Evolutionary conservation across 2,329 filamentous ascomycete species (phyloP).

Genomic region (Alternaria brassicae): DNA sequence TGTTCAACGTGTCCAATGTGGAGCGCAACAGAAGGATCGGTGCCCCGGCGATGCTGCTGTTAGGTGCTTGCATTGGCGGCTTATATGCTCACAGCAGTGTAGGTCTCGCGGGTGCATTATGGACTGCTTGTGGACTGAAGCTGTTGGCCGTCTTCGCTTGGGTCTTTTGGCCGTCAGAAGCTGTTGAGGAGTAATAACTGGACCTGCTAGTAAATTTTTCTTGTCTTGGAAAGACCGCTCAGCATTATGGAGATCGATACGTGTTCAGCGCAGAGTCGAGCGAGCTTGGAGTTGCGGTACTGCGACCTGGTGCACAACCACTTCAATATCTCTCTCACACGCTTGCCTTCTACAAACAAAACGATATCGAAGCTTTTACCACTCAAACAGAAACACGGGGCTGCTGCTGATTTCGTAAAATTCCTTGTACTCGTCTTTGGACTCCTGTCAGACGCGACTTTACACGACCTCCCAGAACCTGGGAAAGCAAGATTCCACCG

Average conservation of each 20-base stretch:
- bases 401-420: too few relatives aligned
- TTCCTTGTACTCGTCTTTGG: too few relatives aligned
- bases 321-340: neutral
- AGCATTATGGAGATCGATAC: neutral
- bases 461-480: too few relatives aligned
- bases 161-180: slow-evolving; percentile 52
- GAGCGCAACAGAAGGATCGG: slow-evolving; percentile 62
- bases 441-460: too few relatives aligned
- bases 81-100: slow-evolving; percentile 60
- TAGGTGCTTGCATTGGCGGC: slow-evolving; percentile 63
- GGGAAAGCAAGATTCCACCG: neutral
- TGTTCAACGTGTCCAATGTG: slow-evolving; percentile 57
- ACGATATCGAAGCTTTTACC: neutral
- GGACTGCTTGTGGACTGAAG: slow-evolving; percentile 56
- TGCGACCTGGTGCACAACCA: neutral
- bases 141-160: slow-evolving; percentile 49
- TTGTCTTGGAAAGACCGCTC: neutral
- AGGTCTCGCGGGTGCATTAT: slow-evolving; percentile 61
- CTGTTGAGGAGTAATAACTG: neutral
- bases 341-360: neutral
- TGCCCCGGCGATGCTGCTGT: slow-evolving; percentile 60
- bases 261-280: neutral
- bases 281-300: neutral
- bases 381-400: neutral
- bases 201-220: neutral